These are phyloP conservation scores for Lentinus tigrinus DNA, from an alignment of 768 basidiomycete species.

Conservation along the genomic window DNA sequence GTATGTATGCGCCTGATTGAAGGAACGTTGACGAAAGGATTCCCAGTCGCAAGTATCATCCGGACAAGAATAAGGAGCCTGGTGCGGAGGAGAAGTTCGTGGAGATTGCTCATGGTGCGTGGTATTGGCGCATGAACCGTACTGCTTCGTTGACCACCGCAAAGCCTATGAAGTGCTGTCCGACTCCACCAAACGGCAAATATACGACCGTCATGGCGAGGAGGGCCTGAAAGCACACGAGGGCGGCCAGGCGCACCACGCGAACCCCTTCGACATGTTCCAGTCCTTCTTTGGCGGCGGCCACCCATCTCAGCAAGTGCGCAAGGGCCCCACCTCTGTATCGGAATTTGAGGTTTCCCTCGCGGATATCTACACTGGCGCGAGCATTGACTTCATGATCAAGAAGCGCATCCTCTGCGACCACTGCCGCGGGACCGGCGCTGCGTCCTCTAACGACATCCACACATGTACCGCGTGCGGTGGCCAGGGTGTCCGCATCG, in stretches of 20 bases:
- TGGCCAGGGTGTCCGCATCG: conserved; percentile 81
- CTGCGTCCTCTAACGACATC: conserved; percentile 84
- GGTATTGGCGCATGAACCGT: conserved; percentile 49
- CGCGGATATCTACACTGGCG: conserved; percentile 88
- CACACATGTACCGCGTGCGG: conserved; percentile 83
- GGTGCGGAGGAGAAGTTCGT: conserved; percentile 85
- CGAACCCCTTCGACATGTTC: conserved; percentile 95
- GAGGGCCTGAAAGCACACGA: conserved; percentile 93
- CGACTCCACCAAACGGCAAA: conserved; percentile 84
- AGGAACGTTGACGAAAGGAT: too few relatives aligned
- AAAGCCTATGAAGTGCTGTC: conserved; percentile 94
- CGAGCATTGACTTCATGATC: conserved; percentile 89
- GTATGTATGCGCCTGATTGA: too few relatives aligned
- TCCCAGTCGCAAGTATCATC: conserved; percentile 52
- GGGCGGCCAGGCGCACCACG: conserved; percentile 70
- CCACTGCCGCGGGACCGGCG: conserved; percentile 94
- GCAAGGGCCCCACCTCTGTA: conserved; percentile 72
- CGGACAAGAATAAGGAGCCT: conserved; percentile 91
- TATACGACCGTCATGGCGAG: conserved; percentile 95
- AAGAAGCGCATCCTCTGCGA: conserved; percentile 93
- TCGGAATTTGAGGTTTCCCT: conserved; percentile 85
- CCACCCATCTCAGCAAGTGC: conserved; percentile 66
- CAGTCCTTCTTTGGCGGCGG: conserved; percentile 87
- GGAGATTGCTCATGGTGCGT: conserved; percentile 83
- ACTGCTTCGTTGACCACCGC: neutral